A percentile compares a stretch with the other conserved stretches of the same genome.
Conservation (phyloP, 345 rosid genomes). For the Brassica rapa region DNA sequence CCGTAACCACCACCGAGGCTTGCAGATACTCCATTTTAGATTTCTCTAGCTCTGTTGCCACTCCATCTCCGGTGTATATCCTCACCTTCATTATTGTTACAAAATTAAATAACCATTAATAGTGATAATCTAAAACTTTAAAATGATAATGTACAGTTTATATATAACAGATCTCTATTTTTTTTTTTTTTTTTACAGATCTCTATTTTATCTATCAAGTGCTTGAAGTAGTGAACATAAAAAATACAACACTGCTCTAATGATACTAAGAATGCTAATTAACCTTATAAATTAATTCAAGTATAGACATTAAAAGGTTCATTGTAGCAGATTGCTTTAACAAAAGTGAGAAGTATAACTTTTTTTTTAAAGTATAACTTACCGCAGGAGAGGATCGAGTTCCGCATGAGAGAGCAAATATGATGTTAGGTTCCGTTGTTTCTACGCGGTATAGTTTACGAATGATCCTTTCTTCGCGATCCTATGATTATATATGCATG, state of each 20-base stretch:
- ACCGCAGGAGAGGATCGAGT: constrained; percentile 95
- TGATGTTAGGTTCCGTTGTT: constrained; percentile 64
- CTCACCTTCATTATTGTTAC: constrained; percentile 54
- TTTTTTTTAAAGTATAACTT: constrained; percentile 29
- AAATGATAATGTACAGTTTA: not conserved
- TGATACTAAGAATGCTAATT: not conserved
- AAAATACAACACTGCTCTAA: not conserved
- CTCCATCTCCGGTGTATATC: constrained; percentile 78
- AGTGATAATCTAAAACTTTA: not conserved
- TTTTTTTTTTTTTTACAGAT: not conserved
- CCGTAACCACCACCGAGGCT: constrained; percentile 71
- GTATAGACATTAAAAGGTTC: not conserved
- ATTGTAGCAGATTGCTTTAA: not conserved
- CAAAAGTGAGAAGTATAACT: not conserved
- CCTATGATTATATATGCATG: constrained; percentile 31
- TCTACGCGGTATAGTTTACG: constrained; percentile 67
- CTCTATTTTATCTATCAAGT: not conserved
- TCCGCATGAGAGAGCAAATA: constrained; percentile 86
- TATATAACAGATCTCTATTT: not conserved
- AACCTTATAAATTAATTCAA: constrained; percentile 1
- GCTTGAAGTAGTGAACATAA: not conserved
- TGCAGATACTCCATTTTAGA: constrained; percentile 88
- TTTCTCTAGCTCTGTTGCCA: constrained; percentile 66
- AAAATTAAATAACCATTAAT: not conserved
- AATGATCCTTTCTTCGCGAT: constrained; percentile 60